Conservation (phyloP, 495 filamentous ascomycete genomes). For the Umbilicaria muhlenbergii region DNA sequence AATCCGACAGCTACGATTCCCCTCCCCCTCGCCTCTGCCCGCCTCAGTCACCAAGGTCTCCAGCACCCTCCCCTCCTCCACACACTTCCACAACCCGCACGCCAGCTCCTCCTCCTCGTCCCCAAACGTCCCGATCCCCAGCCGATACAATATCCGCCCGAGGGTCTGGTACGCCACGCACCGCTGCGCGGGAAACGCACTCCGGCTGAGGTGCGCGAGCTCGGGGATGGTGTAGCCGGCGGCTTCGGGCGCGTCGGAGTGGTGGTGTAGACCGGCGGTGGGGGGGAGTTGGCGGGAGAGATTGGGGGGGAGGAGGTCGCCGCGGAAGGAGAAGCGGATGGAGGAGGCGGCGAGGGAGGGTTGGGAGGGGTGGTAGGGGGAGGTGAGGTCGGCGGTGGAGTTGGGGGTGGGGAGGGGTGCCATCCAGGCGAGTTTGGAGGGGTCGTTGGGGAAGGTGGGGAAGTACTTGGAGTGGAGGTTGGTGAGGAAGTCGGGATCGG, state of each 20-base stretch:
- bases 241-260: conserved; percentile 81
- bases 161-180: conserved; percentile 87
- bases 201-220: conserved; percentile 67
- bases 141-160: conserved; percentile 67
- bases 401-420: conserved; percentile 44
- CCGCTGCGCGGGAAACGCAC: conserved; percentile 66
- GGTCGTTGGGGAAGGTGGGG: conserved; percentile 69
- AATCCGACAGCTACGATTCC: conserved; percentile 19
- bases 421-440: conserved; percentile 82
- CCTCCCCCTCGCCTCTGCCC: conserved; percentile 25
- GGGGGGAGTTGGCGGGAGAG: conserved; percentile 54
- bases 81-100: conserved; percentile 55
- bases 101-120: conserved; percentile 37
- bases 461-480: conserved; percentile 87
- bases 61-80: conserved; percentile 64
- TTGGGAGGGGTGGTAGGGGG: conserved; percentile 66
- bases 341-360: conserved; percentile 53
- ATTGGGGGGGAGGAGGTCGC: conserved; percentile 58
- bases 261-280: conserved; percentile 76
- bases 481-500: conserved; percentile 62
- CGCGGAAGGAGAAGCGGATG: conserved; percentile 79
- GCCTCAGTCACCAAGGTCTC: conserved; percentile 57
- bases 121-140: conserved; percentile 70
- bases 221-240: conserved; percentile 91
- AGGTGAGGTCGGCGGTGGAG: conserved; percentile 41